Conservation (phyloP, 202 grass and related monocot genomes). For the Carex arenaria region DNA sequence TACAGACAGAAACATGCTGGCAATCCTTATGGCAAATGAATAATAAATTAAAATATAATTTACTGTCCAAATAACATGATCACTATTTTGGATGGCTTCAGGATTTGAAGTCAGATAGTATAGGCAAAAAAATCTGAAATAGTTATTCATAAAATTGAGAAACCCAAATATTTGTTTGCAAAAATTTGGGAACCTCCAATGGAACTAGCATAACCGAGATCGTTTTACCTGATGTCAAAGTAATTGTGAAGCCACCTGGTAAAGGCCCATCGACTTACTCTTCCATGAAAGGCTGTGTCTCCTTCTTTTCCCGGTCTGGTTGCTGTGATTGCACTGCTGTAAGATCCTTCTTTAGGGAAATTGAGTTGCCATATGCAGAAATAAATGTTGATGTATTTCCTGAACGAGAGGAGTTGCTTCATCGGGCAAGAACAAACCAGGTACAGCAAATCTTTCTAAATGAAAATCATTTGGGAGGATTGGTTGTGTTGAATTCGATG, state of each 20-base stretch:
- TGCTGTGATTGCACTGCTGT: conserved; percentile 93
- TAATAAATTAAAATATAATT: no score
- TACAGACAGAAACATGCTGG: no score
- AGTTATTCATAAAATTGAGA: no score
- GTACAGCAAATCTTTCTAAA: conserved; percentile 95
- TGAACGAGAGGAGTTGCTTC: conserved; percentile 61
- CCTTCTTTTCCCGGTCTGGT: conserved; percentile 83
- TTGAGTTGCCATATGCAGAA: conserved; percentile 68
- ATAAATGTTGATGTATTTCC: conserved; percentile 98
- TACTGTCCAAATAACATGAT: no score
- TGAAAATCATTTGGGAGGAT: conserved; percentile 73
- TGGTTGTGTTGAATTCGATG: conserved; percentile 87
- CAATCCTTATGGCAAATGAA: no score
- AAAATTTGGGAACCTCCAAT: no score
- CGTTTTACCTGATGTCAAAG: conserved; percentile 77
- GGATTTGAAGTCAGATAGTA: no score
- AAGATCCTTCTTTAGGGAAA: conserved; percentile 60
- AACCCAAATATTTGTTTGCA: no score
- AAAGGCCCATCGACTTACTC: conserved; percentile 28
- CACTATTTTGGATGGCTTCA: no score
- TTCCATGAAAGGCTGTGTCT: conserved; percentile 69
- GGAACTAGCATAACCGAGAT: conserved; percentile 56
- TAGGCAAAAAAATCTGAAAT: conserved; percentile 45
- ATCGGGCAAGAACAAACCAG: conserved; percentile 41
- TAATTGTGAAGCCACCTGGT: conserved; percentile 68